Conservation (phyloP, 2,329 filamentous ascomycete genomes). For the Chalaropsis ovoidea region DNA sequence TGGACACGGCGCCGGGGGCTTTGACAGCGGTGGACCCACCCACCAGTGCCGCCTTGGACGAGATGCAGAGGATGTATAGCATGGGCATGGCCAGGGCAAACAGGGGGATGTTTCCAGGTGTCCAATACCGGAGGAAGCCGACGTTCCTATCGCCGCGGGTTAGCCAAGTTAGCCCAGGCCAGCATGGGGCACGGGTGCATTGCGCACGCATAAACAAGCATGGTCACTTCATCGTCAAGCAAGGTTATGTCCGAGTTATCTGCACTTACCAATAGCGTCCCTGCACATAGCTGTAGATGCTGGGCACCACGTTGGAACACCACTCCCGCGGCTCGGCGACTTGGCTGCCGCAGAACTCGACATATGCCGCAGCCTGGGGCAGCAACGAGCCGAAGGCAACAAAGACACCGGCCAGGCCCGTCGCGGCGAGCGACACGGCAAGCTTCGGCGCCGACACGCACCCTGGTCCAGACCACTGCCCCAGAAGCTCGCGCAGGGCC, state of each 20-base stretch:
- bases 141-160: constrained; percentile 53
- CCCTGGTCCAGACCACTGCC: not conserved
- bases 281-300: constrained; percentile 88
- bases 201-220: not conserved
- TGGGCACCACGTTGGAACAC: constrained; percentile 65
- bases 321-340: constrained; percentile 46
- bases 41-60: constrained; percentile 13
- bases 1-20: not conserved
- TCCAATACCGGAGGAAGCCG: constrained; percentile 88
- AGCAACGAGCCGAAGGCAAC: constrained; percentile 57
- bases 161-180: not conserved
- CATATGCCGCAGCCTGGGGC: constrained; percentile 69
- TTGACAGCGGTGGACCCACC: not conserved
- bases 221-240: not conserved
- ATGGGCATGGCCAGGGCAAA: constrained; percentile 77
- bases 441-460: not conserved
- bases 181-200: not conserved
- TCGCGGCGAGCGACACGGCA: constrained; percentile 38
- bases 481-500: constrained; percentile 26
- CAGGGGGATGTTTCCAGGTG: constrained; percentile 68
- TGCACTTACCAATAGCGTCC: constrained; percentile 69
- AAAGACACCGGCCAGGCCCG: constrained; percentile 55
- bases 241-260: not conserved
- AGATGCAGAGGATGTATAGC: constrained; percentile 48
- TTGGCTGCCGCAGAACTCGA: constrained; percentile 50